Percentiles rank a stretch among this genome's conserved stretches.
Evolutionary conservation across 2,329 filamentous ascomycete species (phyloP).

Genomic region (Rutstroemia sp.): DNA sequence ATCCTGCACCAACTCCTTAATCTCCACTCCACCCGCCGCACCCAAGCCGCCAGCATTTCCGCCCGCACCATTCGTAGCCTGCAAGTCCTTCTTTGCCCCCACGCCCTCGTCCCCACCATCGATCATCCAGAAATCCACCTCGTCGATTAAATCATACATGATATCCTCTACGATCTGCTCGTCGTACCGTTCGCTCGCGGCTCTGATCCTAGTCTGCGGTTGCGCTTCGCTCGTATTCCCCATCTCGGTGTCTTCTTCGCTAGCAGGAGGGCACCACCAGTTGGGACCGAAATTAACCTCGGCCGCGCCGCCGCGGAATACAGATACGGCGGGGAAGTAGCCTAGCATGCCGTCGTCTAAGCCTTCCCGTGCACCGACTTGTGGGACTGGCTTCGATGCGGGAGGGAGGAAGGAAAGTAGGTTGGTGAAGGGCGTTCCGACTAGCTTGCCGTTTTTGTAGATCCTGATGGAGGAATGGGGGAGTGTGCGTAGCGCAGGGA

Average conservation of each 20-base stretch:
- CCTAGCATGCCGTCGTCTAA: slow-evolving; percentile 93
- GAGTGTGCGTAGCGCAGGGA: slow-evolving; percentile 73
- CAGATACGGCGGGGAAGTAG: slow-evolving; percentile 89
- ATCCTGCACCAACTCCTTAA: slow-evolving; percentile 59
- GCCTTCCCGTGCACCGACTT: slow-evolving; percentile 72
- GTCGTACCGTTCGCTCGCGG: slow-evolving; percentile 72
- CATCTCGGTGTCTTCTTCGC: slow-evolving; percentile 43
- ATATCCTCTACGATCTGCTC: slow-evolving; percentile 95
- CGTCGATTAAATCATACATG: slow-evolving; percentile 87
- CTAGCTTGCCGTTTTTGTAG: slow-evolving; percentile 83
- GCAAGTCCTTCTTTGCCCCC: slow-evolving; percentile 17
- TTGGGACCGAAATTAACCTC: slow-evolving; percentile 92
- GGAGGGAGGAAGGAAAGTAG: slow-evolving; percentile 88
- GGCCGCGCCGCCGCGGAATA: slow-evolving; percentile 83
- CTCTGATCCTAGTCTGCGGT: slow-evolving; percentile 26
- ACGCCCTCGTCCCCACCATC: slow-evolving; percentile 32
- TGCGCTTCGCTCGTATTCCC: slow-evolving; percentile 30
- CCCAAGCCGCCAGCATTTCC: slow-evolving; percentile 17
- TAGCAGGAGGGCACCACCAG: slow-evolving; percentile 79
- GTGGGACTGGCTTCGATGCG: slow-evolving; percentile 65
- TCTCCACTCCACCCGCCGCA: slow-evolving; percentile 40
- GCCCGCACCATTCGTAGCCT: slow-evolving; percentile 14
- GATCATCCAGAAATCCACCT: slow-evolving; percentile 82
- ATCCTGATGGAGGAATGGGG: slow-evolving; percentile 81
- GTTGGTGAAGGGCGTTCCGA: slow-evolving; percentile 83